Evolutionary conservation across 176 grass and related monocot genomes (phyloP).

Genomic region (Zoysia pacifica): DNA sequence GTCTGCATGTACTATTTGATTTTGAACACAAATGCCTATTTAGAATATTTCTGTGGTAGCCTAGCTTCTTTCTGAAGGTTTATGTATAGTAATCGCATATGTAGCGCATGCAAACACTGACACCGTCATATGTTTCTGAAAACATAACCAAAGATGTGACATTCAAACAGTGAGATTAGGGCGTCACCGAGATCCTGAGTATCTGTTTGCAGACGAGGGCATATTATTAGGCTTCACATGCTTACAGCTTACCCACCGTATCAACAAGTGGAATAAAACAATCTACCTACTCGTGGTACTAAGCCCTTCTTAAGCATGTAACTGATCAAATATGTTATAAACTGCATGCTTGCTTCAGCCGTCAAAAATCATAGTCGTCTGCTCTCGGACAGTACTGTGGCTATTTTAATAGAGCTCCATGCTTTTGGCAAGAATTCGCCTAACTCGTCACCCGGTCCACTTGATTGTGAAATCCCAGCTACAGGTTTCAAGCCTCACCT

Average conservation of each 20-base stretch:
- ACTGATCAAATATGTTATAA: neutral
- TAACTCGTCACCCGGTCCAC: neutral
- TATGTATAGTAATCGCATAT: neutral
- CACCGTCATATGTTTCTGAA: neutral
- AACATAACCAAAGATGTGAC: slow-evolving; percentile 3
- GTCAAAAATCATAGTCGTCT: neutral
- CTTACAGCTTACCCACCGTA: neutral
- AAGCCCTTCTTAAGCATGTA: slow-evolving; percentile 23
- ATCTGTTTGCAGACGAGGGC: neutral
- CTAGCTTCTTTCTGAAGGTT: neutral
- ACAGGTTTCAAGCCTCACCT: neutral
- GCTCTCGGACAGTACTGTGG: neutral
- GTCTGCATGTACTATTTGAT: neutral
- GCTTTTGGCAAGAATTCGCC: slow-evolving; percentile 4
- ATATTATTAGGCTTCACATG: neutral
- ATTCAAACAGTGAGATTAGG: neutral
- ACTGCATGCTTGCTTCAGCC: neutral
- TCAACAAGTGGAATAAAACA: slow-evolving; percentile 31
- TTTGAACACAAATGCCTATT: neutral
- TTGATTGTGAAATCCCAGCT: neutral
- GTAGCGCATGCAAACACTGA: no score
- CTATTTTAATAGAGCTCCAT: neutral
- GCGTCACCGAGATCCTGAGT: slow-evolving; percentile 1
- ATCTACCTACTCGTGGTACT: slow-evolving; percentile 16
- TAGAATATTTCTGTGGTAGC: neutral